phyloP scores from a whole-genome alignment of 2,329 filamentous ascomycete species.

The Chrysoporthe puriensis region DNA sequence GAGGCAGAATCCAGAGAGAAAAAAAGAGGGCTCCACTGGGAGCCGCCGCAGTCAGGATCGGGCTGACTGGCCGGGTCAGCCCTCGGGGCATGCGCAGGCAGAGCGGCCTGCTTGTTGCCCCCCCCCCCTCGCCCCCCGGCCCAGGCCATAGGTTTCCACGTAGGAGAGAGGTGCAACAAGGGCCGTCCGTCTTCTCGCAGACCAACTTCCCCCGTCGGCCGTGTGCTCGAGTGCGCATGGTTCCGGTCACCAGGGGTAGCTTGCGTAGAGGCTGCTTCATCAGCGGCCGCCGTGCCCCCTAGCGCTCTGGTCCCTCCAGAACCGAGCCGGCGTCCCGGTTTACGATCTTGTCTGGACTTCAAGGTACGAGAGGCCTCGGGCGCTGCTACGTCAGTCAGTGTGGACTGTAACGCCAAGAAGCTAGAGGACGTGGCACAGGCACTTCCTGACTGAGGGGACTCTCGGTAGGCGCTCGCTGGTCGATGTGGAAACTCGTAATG shows the following conservation, averaged over 20 bases:
- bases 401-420: conserved; percentile 25
- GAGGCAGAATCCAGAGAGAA: not conserved
- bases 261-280: conserved; percentile 10
- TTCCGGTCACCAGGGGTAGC: conserved; percentile 8
- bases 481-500: conserved; percentile 24
- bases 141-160: not conserved
- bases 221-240: not conserved
- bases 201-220: not conserved
- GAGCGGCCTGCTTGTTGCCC: not conserved
- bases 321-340: not conserved
- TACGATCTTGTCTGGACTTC: too few relatives aligned
- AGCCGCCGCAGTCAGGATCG: not conserved
- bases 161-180: not conserved
- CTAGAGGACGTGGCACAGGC: conserved; percentile 24
- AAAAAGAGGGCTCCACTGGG: conserved; percentile 5
- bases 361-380: conserved; percentile 4
- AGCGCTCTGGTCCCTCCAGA: not conserved
- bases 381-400: conserved; percentile 14
- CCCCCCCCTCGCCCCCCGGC: too few relatives aligned
- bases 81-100: conserved; percentile 7
- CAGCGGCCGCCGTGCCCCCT: not conserved
- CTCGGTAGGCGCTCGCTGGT: conserved; percentile 11
- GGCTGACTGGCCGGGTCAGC: conserved; percentile 8
- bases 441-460: conserved; percentile 6
- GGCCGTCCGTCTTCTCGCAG: not conserved